These are phyloP conservation scores for Jamesozyma hellenica DNA, from an alignment of 805 yeast species.

Conservation along the genomic window DNA sequence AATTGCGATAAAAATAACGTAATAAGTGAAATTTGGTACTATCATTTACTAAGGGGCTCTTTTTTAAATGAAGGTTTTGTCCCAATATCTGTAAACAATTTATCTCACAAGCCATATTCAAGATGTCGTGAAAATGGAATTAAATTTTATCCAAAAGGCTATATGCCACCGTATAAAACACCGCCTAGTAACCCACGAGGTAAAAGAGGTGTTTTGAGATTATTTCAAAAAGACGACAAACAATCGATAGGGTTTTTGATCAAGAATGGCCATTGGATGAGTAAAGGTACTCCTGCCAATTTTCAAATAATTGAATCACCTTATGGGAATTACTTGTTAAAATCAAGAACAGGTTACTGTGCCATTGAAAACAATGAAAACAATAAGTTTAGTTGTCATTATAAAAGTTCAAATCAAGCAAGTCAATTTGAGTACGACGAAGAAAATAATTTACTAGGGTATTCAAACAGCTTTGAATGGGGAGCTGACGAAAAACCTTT, in stretches of 20 bases:
- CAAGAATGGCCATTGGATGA: constrained; percentile 77
- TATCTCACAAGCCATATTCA: constrained; percentile 33
- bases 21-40: constrained; percentile 57
- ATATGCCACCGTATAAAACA: constrained; percentile 17
- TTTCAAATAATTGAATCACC: constrained; percentile 47
- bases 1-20: constrained; percentile 47
- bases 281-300: constrained; percentile 75
- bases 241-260: constrained; percentile 45
- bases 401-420: constrained; percentile 26
- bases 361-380: constrained; percentile 31
- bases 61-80: constrained; percentile 53
- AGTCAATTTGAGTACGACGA: constrained; percentile 48
- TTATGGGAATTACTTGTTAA: constrained; percentile 64
- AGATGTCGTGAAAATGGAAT: constrained; percentile 66
- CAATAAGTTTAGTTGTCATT: constrained; percentile 27
- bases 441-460: constrained; percentile 37
- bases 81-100: constrained; percentile 42
- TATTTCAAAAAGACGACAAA: constrained; percentile 25
- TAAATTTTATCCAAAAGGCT: constrained; percentile 60
- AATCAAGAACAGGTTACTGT: constrained; percentile 68
- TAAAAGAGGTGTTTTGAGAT: constrained; percentile 21
- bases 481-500: constrained; percentile 40
- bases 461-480: constrained; percentile 57
- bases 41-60: constrained; percentile 63
- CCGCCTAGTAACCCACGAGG: constrained; percentile 9